Evolutionary conservation across 495 filamentous ascomycete genomes (phyloP), one percentile per base, ranked within the genome.

Genomic region (Hypoxylon trugodes): DNA sequence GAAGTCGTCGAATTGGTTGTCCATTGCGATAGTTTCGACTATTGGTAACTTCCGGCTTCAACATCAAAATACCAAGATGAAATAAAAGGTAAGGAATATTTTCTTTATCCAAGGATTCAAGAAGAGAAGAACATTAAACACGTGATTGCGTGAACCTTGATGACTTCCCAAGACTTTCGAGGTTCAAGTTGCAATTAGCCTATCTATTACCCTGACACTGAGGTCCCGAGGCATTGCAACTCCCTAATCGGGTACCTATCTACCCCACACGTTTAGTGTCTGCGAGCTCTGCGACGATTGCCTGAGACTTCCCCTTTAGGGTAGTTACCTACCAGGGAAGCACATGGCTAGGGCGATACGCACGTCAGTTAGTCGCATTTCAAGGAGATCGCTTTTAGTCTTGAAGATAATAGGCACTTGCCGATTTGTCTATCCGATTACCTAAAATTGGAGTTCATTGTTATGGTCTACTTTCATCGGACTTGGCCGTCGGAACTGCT

Each of bases 1-100:
- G n/a, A 68, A 73, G 28, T 64, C 68, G 18, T 73, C 68, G 6
- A 51, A 26, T 32, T 53, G 38, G 28, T 43, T 28, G 3, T 61
- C 53, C 68, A 73, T 70, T 2, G 28, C 38, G 41, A n/a, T n/a
- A n/a, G n/a, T n/a, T n/a, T n/a, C n/a, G n/a, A n/a, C n/a, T n/a
- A n/a, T n/a, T n/a, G n/a, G n/a, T n/a, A n/a, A n/a, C n/a, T n/a
- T n/a, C n/a, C n/a, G n/a, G n/a, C n/a, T n/a, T n/a, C n/a, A n/a
- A n/a, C n/a, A n/a, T n/a, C n/a, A n/a, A n/a, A n/a, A n/a, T n/a
- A n/a, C n/a, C n/a, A n/a, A n/a, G n/a, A n/a, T n/a, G n/a, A n/a
- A n/a, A n/a, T n/a, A n/a, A n/a, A n/a, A n/a, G n/a, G n/a, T n/a
- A n/a, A n/a, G n/a, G n/a, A n/a, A n/a, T n/a, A n/a, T n/a, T n/a